phyloP scores from a whole-genome alignment of 179 eudicot genomes.

The Spergularia azorica region DNA sequence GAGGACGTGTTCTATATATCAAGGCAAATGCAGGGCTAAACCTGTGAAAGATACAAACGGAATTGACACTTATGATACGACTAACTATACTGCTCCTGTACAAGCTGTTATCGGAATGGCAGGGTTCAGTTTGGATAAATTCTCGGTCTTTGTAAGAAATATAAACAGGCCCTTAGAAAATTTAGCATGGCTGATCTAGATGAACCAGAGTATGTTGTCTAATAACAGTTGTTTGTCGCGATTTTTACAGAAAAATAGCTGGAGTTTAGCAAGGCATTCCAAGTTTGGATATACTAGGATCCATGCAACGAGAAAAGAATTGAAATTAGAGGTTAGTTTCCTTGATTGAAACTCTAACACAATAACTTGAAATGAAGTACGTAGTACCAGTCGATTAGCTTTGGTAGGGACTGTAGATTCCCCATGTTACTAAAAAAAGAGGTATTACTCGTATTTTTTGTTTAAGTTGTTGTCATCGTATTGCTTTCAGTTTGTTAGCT shows the following conservation, averaged over 20 bases:
- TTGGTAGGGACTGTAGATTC: no score
- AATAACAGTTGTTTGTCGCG: not conserved
- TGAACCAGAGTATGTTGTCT: no score
- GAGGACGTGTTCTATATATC: slow-evolving; percentile 75
- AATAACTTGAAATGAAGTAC: no score
- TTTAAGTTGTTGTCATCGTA: slow-evolving; percentile 14
- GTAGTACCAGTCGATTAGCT: no score
- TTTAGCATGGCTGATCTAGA: no score
- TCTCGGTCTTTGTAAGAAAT: slow-evolving; percentile 44
- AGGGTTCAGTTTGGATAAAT: slow-evolving; percentile 68
- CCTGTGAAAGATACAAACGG: slow-evolving; percentile 66
- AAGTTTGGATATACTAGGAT: slow-evolving; percentile 67
- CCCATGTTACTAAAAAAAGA: no score
- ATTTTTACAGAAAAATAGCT: slow-evolving; percentile 37
- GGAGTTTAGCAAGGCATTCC: slow-evolving; percentile 63
- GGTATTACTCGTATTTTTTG: not conserved
- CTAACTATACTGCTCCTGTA: slow-evolving; percentile 70
- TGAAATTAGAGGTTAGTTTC: slow-evolving; percentile 57
- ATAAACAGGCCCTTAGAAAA: no score
- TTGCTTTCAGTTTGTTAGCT: slow-evolving; percentile 58
- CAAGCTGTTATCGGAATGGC: slow-evolving; percentile 92
- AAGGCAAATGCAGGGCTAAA: slow-evolving; percentile 54
- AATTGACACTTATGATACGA: slow-evolving; percentile 55
- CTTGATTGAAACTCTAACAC: not conserved
- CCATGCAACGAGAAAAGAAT: slow-evolving; percentile 55